Evolutionary conservation across 805 yeast genomes (phyloP).

Genomic region (Ogataea ramenticola): DNA sequence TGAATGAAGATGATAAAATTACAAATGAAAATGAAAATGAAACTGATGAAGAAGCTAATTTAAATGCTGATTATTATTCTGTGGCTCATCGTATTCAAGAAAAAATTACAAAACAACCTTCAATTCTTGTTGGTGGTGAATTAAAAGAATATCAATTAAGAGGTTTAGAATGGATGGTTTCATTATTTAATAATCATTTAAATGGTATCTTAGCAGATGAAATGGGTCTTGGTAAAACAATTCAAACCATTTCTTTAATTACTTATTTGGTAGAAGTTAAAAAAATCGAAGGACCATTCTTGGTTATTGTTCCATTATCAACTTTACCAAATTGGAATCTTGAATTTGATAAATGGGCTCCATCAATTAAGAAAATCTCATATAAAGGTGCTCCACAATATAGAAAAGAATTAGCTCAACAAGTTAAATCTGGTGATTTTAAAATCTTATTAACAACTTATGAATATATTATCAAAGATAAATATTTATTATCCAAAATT

Average conservation of each 20-base stretch:
- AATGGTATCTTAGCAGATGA: constrained; percentile 63
- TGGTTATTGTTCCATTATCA: constrained; percentile 77
- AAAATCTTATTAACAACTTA: constrained; percentile 74
- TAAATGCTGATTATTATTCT: constrained; percentile 70
- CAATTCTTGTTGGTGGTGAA: constrained; percentile 66
- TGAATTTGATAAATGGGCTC: constrained; percentile 88
- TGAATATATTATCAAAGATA: constrained; percentile 74
- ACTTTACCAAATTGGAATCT: constrained; percentile 81
- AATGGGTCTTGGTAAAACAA: constrained; percentile 64
- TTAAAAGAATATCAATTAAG: constrained; percentile 69
- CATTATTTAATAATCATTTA: constrained; percentile 50
- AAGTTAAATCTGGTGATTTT: constrained; percentile 61
- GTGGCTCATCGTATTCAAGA: constrained; percentile 76
- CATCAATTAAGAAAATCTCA: constrained; percentile 60
- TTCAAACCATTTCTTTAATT: constrained; percentile 71
- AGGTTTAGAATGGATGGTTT: constrained; percentile 64
- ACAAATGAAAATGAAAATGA: constrained; percentile 15
- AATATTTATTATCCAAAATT: constrained; percentile 59
- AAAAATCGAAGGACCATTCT: constrained; percentile 58
- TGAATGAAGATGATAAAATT: constrained; percentile 49
- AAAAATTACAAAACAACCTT: constrained; percentile 57
- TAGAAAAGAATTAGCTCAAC: constrained; percentile 58
- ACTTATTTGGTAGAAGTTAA: constrained; percentile 65
- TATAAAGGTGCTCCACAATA: constrained; percentile 75
- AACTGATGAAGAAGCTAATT: constrained; percentile 49